A percentile compares a stretch with the other conserved stretches of the same genome.
Evolutionary conservation across 768 basidiomycete species (phyloP).

Genomic region (Leucocoprinus sp.): DNA sequence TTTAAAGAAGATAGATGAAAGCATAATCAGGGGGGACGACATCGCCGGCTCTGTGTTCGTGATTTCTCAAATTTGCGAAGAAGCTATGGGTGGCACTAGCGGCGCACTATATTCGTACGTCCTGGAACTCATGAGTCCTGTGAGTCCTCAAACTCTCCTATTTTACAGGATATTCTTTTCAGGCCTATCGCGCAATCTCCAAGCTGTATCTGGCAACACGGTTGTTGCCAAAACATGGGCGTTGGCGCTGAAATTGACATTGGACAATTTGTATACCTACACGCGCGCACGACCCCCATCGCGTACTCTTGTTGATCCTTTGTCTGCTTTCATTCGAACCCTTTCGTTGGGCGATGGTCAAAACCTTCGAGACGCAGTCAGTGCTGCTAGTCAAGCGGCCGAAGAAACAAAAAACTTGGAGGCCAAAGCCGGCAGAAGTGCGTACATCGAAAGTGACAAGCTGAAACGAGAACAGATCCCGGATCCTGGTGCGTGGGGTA

Average conservation of each 20-base stretch:
- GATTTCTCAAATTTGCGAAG: slow-evolving; percentile 70
- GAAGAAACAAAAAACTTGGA: slow-evolving; percentile 66
- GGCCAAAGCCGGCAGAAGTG: slow-evolving; percentile 84
- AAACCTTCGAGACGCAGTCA: slow-evolving; percentile 45
- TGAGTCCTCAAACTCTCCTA: background rate
- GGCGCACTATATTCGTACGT: slow-evolving; percentile 87
- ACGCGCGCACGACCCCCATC: slow-evolving; percentile 86
- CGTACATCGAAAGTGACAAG: slow-evolving; percentile 70
- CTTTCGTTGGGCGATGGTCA: slow-evolving; percentile 21
- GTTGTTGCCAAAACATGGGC: slow-evolving; percentile 55
- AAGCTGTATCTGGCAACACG: slow-evolving; percentile 25
- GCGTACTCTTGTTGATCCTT: slow-evolving; percentile 88
- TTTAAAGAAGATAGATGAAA: slow-evolving; percentile 45
- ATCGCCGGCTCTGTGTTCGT: slow-evolving; percentile 56
- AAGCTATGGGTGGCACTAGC: slow-evolving; percentile 86
- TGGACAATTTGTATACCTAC: slow-evolving; percentile 65
- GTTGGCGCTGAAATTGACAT: slow-evolving; percentile 46
- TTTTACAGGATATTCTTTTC: slow-evolving; percentile 82
- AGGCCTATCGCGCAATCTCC: slow-evolving; percentile 68
- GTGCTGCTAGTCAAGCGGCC: slow-evolving; percentile 56
- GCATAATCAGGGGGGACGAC: slow-evolving; percentile 52
- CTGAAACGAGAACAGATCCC: slow-evolving; percentile 56
- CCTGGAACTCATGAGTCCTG: background rate
- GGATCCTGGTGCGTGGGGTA: slow-evolving; percentile 92
- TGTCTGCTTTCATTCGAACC: slow-evolving; percentile 63